Base-by-base conservation (phyloP, 2,329 filamentous ascomycete species). In the Lachnellula cervina region DNA sequence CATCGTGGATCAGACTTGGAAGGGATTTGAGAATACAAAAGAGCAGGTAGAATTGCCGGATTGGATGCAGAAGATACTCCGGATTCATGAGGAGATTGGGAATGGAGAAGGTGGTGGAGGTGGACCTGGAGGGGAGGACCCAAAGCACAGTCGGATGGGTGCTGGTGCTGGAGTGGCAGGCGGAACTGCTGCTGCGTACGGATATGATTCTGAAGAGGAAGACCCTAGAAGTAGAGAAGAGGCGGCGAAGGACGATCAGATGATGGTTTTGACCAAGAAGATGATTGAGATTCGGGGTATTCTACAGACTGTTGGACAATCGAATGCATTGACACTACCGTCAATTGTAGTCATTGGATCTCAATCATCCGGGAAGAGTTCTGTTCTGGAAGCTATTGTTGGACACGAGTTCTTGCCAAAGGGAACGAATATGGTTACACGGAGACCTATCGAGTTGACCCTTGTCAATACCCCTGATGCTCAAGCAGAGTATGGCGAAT, bases 261-360 rank as follows among this genome's bases (percentile, higher is more conserved):
- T 99, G 93, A 99, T 99, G 94, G 80, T 97, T 64, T 77, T 99
- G 68, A 99, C 95, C 2, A 93, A 94, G 76, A 97, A 97, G 76
- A 99, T 99, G 94, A 99, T 99, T 68, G 94, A 99, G 76, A 97
- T 99, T 55, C 81, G 95, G 63, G 92, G 87, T 63, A 90, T 99
- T 55, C 79, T 99, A 23, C 89, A 95, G 68, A 90, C 87, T 25
- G 89, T 99, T 47, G 95, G 92, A 35, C 93, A 99, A 75, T 95
- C 92, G 0, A 90, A 88, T 62, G 84, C 89, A 3, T 77, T 99
- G 60, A 93, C 89, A 1, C 76, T 99, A 21, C 94, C 94, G 0
- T 97, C 95, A 0, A 99, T 99, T 56, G 94, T 99, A n/a, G 94
- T 99, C 38, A 97, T 99, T 64, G 94, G 94, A 23, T 99, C 94